These are phyloP conservation scores for Cordyceps militaris DNA, from an alignment of 2,329 filamentous ascomycete species.

Conservation along the genomic window DNA sequence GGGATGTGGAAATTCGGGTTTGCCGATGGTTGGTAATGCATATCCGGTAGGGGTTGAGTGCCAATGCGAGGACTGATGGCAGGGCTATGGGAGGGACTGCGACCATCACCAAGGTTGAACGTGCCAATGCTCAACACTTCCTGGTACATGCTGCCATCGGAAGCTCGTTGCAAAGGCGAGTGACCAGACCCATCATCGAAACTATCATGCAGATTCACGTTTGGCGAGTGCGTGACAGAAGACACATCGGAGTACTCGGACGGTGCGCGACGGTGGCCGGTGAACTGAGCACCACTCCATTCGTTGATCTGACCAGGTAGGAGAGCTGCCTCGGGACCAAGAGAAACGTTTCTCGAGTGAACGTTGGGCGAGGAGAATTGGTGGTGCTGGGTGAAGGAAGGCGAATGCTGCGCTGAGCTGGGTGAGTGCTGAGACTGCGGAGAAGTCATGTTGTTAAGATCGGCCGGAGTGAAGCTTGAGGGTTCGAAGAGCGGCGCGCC, in stretches of 20 bases:
- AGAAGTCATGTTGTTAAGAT: constrained; percentile 48
- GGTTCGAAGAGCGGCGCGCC: constrained; percentile 55
- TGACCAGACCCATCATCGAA: constrained; percentile 69
- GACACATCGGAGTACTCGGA: constrained; percentile 93
- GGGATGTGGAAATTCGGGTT: constrained; percentile 32
- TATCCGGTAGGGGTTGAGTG: constrained; percentile 49
- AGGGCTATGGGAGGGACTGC: constrained; percentile 71
- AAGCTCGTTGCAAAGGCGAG: constrained; percentile 72
- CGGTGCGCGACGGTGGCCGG: constrained; percentile 72
- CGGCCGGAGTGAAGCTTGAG: constrained; percentile 35
- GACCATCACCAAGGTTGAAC: constrained; percentile 76
- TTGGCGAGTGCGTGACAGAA: constrained; percentile 77
- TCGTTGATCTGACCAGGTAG: constrained; percentile 44
- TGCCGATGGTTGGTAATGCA: constrained; percentile 38
- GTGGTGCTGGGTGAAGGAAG: constrained; percentile 44
- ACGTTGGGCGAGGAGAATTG: constrained; percentile 45
- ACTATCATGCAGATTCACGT: constrained; percentile 66
- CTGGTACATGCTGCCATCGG: constrained; percentile 66
- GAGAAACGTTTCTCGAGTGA: constrained; percentile 50
- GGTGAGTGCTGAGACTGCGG: constrained; percentile 49
- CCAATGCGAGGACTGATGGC: constrained; percentile 57
- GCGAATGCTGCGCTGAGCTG: constrained; percentile 48
- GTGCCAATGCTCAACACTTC: constrained; percentile 70
- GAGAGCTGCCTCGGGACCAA: constrained; percentile 52
- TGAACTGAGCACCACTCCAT: constrained; percentile 57